Evolutionary conservation across 208 protist genomes (phyloP).

Genomic region (Histomonas meleagridis): DNA sequence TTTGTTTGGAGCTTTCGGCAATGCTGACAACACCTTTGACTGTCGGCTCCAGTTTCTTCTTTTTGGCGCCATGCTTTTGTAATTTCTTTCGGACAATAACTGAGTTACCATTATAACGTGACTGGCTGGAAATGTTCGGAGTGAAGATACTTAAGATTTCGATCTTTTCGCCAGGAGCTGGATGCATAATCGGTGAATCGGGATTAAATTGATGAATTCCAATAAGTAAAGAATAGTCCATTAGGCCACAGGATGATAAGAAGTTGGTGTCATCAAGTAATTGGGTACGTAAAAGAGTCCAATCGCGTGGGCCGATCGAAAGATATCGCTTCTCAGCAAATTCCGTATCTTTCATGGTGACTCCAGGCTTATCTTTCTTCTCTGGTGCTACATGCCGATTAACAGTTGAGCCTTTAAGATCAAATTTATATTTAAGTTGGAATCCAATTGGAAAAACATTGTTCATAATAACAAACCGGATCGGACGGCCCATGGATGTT

Average conservation of each 20-base stretch:
- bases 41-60: neutral
- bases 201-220: constrained; percentile 30
- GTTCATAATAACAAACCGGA: constrained; percentile 37
- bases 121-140: neutral
- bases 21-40: neutral
- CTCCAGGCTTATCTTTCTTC: neutral
- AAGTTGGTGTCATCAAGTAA: constrained; percentile 37
- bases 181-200: neutral
- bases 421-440: constrained; percentile 37
- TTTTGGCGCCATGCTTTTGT: neutral
- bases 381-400: neutral
- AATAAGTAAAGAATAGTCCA: constrained; percentile 40
- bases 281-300: neutral
- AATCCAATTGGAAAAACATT: constrained; percentile 37
- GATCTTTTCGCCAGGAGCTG: neutral
- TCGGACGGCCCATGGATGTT: neutral
- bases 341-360: neutral
- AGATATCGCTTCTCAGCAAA: neutral
- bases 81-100: neutral
- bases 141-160: neutral
- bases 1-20: neutral
- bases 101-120: neutral
- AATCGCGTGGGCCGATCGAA: neutral
- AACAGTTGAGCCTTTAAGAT: constrained; percentile 37
- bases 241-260: neutral